Conservation (phyloP, 2,329 filamentous ascomycete genomes). For the Cercospora berteroae region DNA sequence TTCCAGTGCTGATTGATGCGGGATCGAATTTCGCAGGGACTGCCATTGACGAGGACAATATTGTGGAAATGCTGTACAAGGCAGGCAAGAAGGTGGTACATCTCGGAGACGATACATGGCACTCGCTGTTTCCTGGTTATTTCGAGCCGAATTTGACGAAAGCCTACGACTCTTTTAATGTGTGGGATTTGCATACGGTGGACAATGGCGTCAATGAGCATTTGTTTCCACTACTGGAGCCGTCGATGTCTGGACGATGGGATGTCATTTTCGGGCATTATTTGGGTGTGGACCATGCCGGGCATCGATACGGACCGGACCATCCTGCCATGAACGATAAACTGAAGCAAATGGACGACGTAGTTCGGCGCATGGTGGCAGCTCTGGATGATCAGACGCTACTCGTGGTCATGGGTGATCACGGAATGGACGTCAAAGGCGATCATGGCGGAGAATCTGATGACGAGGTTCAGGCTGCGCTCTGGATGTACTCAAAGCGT, state of each 20-base stretch:
- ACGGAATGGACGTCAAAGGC: conserved; percentile 96
- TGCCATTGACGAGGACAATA: conserved; percentile 89
- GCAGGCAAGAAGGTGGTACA: conserved; percentile 80
- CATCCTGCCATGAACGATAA: conserved; percentile 91
- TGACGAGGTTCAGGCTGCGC: conserved; percentile 86
- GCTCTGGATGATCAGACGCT: conserved; percentile 80
- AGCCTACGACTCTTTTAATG: conserved; percentile 95
- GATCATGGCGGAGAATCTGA: conserved; percentile 98
- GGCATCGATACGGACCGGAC: conserved; percentile 90
- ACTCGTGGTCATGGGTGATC: conserved; percentile 96
- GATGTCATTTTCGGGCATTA: conserved; percentile 94
- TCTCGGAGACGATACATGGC: conserved; percentile 97
- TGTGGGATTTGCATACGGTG: conserved; percentile 95
- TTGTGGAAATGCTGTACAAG: conserved; percentile 62
- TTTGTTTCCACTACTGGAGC: conserved; percentile 75
- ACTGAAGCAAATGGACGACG: conserved; percentile 82
- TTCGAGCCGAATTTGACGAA: conserved; percentile 83
- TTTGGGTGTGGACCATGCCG: conserved; percentile 93
- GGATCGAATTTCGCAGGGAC: conserved; percentile 95
- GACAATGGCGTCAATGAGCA: conserved; percentile 93
- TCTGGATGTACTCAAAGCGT: conserved; percentile 98
- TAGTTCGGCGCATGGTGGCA: conserved; percentile 69
- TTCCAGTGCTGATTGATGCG: conserved; percentile 90
- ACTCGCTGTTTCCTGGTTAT: conserved; percentile 85
- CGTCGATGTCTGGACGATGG: conserved; percentile 68